Evolutionary conservation across 305 asterid species (phyloP).

Genomic region (Withania somnifera): DNA sequence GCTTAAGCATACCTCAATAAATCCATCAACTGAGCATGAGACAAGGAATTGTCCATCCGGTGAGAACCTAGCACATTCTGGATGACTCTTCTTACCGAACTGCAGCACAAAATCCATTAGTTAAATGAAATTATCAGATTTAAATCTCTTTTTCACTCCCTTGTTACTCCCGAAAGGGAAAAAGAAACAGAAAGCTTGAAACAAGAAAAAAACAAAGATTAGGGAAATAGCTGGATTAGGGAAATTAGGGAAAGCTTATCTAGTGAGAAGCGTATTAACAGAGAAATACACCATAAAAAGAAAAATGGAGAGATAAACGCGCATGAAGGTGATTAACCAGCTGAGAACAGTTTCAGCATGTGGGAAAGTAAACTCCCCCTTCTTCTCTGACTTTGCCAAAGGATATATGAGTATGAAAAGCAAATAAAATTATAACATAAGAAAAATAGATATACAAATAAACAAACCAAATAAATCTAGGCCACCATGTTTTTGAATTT

Average conservation of each 20-base stretch:
- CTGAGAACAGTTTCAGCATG: neutral
- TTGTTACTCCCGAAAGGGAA: neutral
- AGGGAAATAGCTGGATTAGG: neutral
- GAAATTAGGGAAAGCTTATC: too few relatives aligned
- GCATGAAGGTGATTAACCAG: neutral
- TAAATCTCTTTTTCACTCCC: neutral
- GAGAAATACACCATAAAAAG: neutral
- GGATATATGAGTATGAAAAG: neutral
- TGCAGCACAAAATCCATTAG: conserved; percentile 27
- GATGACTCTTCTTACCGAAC: conserved; percentile 96
- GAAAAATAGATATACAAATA: neutral
- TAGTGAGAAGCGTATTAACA: neutral
- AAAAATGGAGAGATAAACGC: neutral
- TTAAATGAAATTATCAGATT: neutral
- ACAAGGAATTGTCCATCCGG: conserved; percentile 99
- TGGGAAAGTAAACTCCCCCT: neutral
- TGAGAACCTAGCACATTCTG: conserved; percentile 84
- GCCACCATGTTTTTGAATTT: neutral
- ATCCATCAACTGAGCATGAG: conserved; percentile 94
- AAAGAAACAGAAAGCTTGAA: neutral
- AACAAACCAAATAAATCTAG: neutral
- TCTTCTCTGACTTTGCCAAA: neutral
- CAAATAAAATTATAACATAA: neutral
- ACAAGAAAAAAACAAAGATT: neutral
- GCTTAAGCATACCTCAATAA: conserved; percentile 58